Percentiles rank a stretch among this genome's conserved stretches.
Evolutionary conservation across 345 rosid species (phyloP).

Genomic region (Lepidium sativum): DNA sequence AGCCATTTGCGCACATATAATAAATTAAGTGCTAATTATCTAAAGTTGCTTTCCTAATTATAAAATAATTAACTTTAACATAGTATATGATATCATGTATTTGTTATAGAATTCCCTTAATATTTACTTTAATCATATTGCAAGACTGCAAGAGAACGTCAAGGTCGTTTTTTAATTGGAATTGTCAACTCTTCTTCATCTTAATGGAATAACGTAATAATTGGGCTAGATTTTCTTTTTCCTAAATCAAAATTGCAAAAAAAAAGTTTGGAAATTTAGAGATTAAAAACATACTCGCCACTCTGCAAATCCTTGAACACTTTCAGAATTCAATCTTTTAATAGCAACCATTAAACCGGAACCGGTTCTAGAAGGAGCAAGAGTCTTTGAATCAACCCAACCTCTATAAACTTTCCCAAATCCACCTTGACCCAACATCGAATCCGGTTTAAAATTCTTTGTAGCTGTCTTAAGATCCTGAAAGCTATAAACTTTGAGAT

Average conservation of each 20-base stretch:
- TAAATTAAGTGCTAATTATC: too few relatives aligned
- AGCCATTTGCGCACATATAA: too few relatives aligned
- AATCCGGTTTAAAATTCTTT: slow-evolving; percentile 49
- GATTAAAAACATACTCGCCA: slow-evolving; percentile 56
- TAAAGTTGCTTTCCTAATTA: not conserved
- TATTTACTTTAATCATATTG: not conserved
- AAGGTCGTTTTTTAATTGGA: slow-evolving; percentile 8
- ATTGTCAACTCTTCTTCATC: slow-evolving; percentile 19
- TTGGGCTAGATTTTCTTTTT: not conserved
- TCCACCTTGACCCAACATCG: slow-evolving; percentile 73
- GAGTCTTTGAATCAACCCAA: slow-evolving; percentile 58
- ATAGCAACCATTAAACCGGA: slow-evolving; percentile 63
- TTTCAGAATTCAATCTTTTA: slow-evolving; percentile 60
- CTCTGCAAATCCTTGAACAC: slow-evolving; percentile 63
- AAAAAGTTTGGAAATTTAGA: not conserved
- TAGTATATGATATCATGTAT: not conserved
- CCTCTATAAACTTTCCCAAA: slow-evolving; percentile 84
- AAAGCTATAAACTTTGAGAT: slow-evolving; percentile 49
- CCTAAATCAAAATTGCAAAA: slow-evolving; percentile 3
- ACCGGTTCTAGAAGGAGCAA: slow-evolving; percentile 49
- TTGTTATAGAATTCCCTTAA: not conserved
- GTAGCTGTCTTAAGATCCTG: slow-evolving; percentile 56
- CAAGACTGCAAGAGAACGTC: slow-evolving; percentile 9
- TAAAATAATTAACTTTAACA: not conserved
- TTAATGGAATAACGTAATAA: not conserved